These are phyloP conservation scores for Dissophora ornata DNA, from an alignment of 192 early-diverging fungal genomes.

Conservation along the genomic window DNA sequence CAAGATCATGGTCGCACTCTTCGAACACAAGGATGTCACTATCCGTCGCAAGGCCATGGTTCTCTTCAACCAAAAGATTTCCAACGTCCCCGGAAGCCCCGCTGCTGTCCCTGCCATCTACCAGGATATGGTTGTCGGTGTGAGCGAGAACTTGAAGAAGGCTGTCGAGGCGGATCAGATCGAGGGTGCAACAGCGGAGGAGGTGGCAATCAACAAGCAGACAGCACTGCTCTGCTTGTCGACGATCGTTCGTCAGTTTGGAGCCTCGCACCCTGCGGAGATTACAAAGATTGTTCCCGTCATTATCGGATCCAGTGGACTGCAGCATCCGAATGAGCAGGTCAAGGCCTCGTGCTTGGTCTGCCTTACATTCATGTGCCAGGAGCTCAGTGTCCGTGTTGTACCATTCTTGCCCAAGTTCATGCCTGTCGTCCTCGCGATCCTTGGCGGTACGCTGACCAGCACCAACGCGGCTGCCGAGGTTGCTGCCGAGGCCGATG, in stretches of 20 bases:
- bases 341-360: constrained; percentile 67
- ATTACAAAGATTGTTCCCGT: constrained; percentile 69
- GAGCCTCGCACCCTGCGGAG: constrained; percentile 65
- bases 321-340: constrained; percentile 56
- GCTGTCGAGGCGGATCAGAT: constrained; percentile 57
- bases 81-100: constrained; percentile 54
- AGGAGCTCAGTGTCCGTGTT: constrained; percentile 79
- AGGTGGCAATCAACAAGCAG: constrained; percentile 73
- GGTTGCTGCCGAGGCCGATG: constrained; percentile 57
- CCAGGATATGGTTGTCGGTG: constrained; percentile 58
- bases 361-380: constrained; percentile 68
- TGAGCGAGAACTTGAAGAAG: constrained; percentile 60
- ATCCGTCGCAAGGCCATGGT: constrained; percentile 82
- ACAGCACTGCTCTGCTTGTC: constrained; percentile 83
- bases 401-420: constrained; percentile 86
- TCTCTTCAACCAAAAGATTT: constrained; percentile 78
- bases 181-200: constrained; percentile 53
- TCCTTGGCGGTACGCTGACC: constrained; percentile 56
- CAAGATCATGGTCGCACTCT: constrained; percentile 70
- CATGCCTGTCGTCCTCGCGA: constrained; percentile 79
- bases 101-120: constrained; percentile 59
- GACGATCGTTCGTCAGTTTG: constrained; percentile 76
- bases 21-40: constrained; percentile 65
- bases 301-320: constrained; percentile 61
- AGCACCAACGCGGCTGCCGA: constrained; percentile 58